phyloP scores from a whole-genome alignment of 768 basidiomycete genomes.

The Lactarius tabidus region DNA sequence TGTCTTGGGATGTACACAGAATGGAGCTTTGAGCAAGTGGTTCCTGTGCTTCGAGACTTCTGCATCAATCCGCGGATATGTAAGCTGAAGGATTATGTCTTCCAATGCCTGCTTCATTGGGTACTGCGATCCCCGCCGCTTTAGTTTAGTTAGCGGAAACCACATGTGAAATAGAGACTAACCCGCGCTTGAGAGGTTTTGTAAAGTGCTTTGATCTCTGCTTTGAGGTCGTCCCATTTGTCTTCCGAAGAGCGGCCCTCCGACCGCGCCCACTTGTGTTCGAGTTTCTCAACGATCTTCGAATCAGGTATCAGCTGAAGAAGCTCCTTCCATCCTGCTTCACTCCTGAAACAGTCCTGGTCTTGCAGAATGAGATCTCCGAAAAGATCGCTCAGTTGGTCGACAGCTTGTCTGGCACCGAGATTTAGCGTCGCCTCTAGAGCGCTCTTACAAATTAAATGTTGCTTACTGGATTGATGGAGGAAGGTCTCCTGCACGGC shows the following conservation, averaged over 20 bases:
- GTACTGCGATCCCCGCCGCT: conserved; percentile 28
- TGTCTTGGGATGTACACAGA: conserved; percentile 95
- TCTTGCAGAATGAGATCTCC: conserved; percentile 65
- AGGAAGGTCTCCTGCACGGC: conserved; percentile 47
- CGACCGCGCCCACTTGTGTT: conserved; percentile 54
- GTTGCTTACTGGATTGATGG: conserved; percentile 60
- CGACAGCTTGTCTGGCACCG: conserved; percentile 33
- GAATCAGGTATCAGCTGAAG: conserved; percentile 71
- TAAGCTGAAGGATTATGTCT: conserved; percentile 89
- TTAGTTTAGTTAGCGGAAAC: neutral
- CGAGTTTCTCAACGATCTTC: conserved; percentile 44
- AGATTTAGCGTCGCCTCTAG: conserved; percentile 7
- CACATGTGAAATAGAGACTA: conserved; percentile 22
- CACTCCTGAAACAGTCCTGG: conserved; percentile 75
- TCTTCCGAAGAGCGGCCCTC: conserved; percentile 53
- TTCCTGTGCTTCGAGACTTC: conserved; percentile 98
- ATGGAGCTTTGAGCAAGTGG: conserved; percentile 96
- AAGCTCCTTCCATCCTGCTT: conserved; percentile 70
- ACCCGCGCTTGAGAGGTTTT: conserved; percentile 37
- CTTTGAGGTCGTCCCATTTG: conserved; percentile 71
- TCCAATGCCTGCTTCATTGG: conserved; percentile 55
- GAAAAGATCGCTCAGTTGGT: conserved; percentile 56
- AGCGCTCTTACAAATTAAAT: neutral
- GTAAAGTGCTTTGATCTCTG: conserved; percentile 32
- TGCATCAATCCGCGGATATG: conserved; percentile 92